Evolutionary conservation across 306 rosid genomes (phyloP).

Genomic region (Purshia tridentata): DNA sequence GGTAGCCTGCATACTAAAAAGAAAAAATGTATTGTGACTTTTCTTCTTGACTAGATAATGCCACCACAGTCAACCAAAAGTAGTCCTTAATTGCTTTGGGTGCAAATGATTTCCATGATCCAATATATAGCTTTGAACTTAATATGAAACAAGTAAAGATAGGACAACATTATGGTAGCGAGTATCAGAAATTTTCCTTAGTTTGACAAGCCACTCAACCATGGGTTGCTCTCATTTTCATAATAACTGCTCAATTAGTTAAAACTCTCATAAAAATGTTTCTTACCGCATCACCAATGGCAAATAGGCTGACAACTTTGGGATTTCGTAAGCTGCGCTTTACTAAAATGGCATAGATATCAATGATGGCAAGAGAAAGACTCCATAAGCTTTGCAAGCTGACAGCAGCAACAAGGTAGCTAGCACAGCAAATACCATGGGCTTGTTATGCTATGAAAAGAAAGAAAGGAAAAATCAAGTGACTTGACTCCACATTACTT

Average conservation of each 20-base stretch:
- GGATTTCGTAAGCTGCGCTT: conserved; percentile 49
- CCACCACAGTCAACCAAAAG: neutral
- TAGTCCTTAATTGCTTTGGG: no score
- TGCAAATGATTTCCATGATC: neutral
- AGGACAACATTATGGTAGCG: neutral
- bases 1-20: no score
- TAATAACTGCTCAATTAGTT: neutral
- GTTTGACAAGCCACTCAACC: neutral
- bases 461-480: no score
- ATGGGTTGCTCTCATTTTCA: neutral
- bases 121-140: neutral
- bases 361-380: conserved; percentile 47
- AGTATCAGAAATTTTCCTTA: neutral
- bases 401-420: conserved; percentile 62
- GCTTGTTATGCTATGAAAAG: conserved; percentile 18
- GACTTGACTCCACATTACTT: no score
- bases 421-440: conserved; percentile 36
- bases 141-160: neutral
- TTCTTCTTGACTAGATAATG: neutral
- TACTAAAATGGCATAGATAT: conserved; percentile 57
- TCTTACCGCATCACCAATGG: conserved; percentile 67
- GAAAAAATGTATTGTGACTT: no score
- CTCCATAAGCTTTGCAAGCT: conserved; percentile 63
- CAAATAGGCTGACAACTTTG: conserved; percentile 44
- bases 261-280: conserved; percentile 6